Evolutionary conservation across 2,329 filamentous ascomycete species (phyloP), one percentile per base, ranked within the genome.

Genomic region (Paraphaeosphaeria minitans): DNA sequence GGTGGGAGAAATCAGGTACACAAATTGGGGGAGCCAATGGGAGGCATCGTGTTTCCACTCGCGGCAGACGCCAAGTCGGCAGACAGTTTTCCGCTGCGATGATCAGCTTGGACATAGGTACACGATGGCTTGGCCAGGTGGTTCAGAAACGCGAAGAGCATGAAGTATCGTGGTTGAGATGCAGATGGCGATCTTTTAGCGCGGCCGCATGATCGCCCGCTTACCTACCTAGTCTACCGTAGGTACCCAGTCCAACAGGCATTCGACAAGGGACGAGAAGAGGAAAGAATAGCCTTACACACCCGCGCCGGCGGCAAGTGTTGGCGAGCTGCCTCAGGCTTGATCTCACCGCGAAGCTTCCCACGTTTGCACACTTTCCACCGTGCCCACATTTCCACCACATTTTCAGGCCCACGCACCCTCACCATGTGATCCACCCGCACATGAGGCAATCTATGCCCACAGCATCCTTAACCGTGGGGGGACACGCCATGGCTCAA

Each of bases 1-100:
- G 56, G 74, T 74, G 67, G 55, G 70, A 74, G 64, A 53, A 64
- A 45, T 56, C 57, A 31, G 53, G 53, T 63, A 66, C 62, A 64
- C 67, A 64, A 71, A 69, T 70, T 53, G 21, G 47, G 48, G 48
- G 43, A 57, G 55, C 72, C 70, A 74, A 75, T 72, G 62, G 59
- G 62, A 59, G 37, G 61, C 59, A 46, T 49, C 21, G 52, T 33
- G 42, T 62, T 56, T 57, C 53, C 49, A 42, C 61, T 63, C 67
- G 62, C 62, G 62, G 66, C 60, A 68, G 63, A 57, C 45, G 72
- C 73, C 69, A 73, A 74, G 66, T 47, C 64, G 62, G 64, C 37
- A 58, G 21, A 55, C n/a, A 22, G 29, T 33, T 31, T 29, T 52
- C 64, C 64, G 64, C 47, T 43, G 31, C 43, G 19, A 51, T 48